phyloP scores from a whole-genome alignment of 2,329 filamentous ascomycete genomes.

The Beauveria sp. region DNA sequence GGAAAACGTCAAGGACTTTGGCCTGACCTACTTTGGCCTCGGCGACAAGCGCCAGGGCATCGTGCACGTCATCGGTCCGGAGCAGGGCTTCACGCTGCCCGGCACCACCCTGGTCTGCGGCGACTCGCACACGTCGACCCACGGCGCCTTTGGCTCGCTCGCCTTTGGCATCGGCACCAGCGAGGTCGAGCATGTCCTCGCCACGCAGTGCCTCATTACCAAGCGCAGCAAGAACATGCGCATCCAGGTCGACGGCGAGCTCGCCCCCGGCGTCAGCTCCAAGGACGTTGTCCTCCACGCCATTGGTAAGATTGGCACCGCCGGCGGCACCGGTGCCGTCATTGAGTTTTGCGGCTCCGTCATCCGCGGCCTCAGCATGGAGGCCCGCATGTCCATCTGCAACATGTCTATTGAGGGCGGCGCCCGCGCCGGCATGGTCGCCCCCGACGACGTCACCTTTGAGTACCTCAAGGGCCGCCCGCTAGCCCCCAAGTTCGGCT shows the following conservation, averaged over 20 bases:
- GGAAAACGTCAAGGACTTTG: constrained; percentile 94
- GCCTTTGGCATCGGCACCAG: constrained; percentile 97
- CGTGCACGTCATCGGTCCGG: constrained; percentile 95
- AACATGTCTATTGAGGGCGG: constrained; percentile 99
- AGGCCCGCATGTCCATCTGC: constrained; percentile 98
- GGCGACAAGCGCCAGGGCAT: constrained; percentile 96
- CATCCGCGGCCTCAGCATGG: constrained; percentile 84
- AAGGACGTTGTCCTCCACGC: constrained; percentile 93
- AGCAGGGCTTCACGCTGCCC: constrained; percentile 96
- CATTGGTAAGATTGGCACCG: constrained; percentile 90
- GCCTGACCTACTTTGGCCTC: constrained; percentile 93
- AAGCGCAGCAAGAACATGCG: constrained; percentile 98
- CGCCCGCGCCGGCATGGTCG: constrained; percentile 92
- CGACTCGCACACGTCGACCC: constrained; percentile 96
- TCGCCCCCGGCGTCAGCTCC: constrained; percentile 84
- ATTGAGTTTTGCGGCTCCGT: constrained; percentile 97
- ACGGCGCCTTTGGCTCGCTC: constrained; percentile 90
- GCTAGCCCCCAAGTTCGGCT: constrained; percentile 76
- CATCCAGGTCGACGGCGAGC: constrained; percentile 85
- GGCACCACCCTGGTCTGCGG: constrained; percentile 96
- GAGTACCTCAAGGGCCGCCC: constrained; percentile 91
- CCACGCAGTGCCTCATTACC: constrained; percentile 91
- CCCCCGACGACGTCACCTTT: constrained; percentile 87
- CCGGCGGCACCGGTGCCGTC: constrained; percentile 86
- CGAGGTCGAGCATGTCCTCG: constrained; percentile 96